These are phyloP conservation scores for Atalantia buxifolia DNA, from an alignment of 345 rosid genomes.

Conservation along the genomic window DNA sequence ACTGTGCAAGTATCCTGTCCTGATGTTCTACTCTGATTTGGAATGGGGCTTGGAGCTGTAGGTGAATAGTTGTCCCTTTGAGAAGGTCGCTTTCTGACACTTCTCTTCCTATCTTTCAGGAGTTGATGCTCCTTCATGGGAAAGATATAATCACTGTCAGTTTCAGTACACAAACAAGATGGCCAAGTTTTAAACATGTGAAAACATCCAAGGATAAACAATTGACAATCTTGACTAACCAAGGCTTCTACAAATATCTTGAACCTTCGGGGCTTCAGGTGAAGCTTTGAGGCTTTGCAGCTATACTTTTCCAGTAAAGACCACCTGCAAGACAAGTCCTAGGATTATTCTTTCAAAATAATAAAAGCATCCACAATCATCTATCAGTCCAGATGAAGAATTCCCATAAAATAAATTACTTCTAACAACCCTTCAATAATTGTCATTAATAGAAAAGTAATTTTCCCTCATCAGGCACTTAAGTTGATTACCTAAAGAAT, in stretches of 20 bases:
- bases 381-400: not conserved
- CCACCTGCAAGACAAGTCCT: constrained; percentile 69
- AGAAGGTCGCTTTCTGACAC: constrained; percentile 59
- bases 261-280: constrained; percentile 90
- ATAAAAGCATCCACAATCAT: not conserved
- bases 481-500: constrained; percentile 3
- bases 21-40: constrained; percentile 64
- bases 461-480: not conserved
- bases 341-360: not conserved
- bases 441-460: not conserved
- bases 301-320: constrained; percentile 95
- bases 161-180: constrained; percentile 20
- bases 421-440: not conserved
- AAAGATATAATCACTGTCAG: constrained; percentile 22
- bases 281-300: constrained; percentile 99
- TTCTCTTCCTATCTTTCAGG: constrained; percentile 89
- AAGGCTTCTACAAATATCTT: constrained; percentile 92
- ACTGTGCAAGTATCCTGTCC: constrained; percentile 59
- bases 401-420: not conserved
- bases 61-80: constrained; percentile 72
- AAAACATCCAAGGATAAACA: constrained; percentile 14
- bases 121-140: constrained; percentile 90
- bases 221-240: constrained; percentile 54
- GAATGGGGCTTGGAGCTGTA: constrained; percentile 44
- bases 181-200: constrained; percentile 11